Percentiles rank a stretch among this genome's conserved stretches.
phyloP scores from a whole-genome alignment of 1,139 yeast species.

The Wickerhamomyces sp. region DNA sequence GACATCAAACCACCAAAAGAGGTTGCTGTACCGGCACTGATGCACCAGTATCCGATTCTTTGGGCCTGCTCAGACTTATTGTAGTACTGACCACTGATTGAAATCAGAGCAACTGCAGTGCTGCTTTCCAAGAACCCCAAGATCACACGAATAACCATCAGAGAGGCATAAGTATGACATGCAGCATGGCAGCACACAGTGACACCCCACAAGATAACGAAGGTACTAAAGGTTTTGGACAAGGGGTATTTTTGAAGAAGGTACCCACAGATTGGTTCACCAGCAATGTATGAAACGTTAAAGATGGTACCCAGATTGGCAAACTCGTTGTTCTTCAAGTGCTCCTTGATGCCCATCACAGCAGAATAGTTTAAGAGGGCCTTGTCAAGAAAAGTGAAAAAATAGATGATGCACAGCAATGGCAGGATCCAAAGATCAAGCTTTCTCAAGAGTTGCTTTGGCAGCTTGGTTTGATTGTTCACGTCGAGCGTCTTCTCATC shows the following conservation, averaged over 20 bases:
- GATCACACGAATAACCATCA: conserved; percentile 44
- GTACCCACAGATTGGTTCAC: conserved; percentile 22
- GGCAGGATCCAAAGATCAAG: conserved; percentile 25
- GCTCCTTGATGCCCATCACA: conserved; percentile 43
- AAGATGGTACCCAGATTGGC: conserved; percentile 23
- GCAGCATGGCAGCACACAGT: conserved; percentile 48
- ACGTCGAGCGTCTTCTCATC: neutral
- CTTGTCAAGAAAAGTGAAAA: conserved; percentile 42
- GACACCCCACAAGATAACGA: conserved; percentile 47
- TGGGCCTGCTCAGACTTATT: conserved; percentile 46
- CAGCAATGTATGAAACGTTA: conserved; percentile 20
- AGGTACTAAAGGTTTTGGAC: conserved; percentile 43
- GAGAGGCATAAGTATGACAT: conserved; percentile 41
- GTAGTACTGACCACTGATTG: conserved; percentile 52
- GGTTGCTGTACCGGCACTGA: conserved; percentile 47
- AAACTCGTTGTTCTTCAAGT: conserved; percentile 28
- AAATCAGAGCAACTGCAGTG: conserved; percentile 54
- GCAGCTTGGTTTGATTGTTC: conserved; percentile 2
- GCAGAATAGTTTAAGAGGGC: conserved; percentile 42
- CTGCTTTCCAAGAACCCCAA: conserved; percentile 54
- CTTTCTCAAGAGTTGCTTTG: conserved; percentile 11
- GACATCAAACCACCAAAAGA: conserved; percentile 52
- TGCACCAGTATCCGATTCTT: conserved; percentile 47
- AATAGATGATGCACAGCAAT: conserved; percentile 35
- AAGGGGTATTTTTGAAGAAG: conserved; percentile 49